Base-by-base conservation (phyloP, 768 basidiomycete species). In the Tubosaeta brunneosetosa region DNA sequence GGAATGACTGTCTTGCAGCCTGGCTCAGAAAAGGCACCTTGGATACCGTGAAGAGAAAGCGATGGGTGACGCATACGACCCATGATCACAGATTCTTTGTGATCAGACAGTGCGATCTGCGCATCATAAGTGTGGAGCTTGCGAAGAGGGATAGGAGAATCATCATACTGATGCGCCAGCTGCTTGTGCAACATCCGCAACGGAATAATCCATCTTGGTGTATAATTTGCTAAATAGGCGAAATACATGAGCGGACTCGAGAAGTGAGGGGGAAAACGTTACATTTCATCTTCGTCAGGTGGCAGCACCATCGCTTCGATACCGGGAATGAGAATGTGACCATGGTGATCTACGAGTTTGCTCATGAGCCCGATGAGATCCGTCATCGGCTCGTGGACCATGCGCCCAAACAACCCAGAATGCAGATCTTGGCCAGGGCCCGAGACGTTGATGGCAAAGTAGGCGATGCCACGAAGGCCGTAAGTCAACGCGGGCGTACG, bases 1-100 rank as follows among this genome's bases (percentile, higher is more conserved):
- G 94, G 94, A 52, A 97, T 98, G 63, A 97, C 94, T 0, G 94
- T 97, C 81, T 92, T 93, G 17, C 79, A 82, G 3, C 91, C 91
- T 0, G 81, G 77, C 0, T 82, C 84, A 50, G 81, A 90, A 75
- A 94, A 97, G 2, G 94, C 95, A 45, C 94, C 94, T 70, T 97
- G 91, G 61, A 98, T 94, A 11, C 95, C 95, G 66, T 98, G 94
- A 25, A 98, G 72, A 3, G 91, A 94, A 55, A 98, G 78, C 52
- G 86, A 88, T 2, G 94, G 90, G 60, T 81, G 75, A 32, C 93
- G 83, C 94, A 97, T 97, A 60, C 92, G 84, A 36, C 89, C 91
- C 94, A 95, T 98, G 36, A 98, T 74, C 19, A 88, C 81, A 10
- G 73, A 67, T 29, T 84, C 84, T 67, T 93, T 94, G 67, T 94